phyloP scores from a whole-genome alignment of 139 green algal species.

The Pleodorina starrii region DNA sequence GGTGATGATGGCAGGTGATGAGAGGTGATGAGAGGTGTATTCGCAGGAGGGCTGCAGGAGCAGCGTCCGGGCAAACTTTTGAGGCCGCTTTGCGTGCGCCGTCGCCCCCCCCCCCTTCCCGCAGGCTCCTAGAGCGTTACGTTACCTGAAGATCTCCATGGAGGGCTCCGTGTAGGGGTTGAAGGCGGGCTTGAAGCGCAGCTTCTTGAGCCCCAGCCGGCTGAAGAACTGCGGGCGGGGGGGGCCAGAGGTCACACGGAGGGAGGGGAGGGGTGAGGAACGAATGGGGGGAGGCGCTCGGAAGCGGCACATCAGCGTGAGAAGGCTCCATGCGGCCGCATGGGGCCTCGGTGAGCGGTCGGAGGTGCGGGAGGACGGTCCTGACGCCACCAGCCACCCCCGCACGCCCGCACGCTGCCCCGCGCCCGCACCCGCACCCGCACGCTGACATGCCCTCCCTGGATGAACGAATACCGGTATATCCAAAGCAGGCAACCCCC shows the following conservation, averaged over 20 bases:
- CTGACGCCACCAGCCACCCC: neutral
- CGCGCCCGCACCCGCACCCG: neutral
- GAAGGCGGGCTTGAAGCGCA: slow-evolving; percentile 99
- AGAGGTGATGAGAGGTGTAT: too few species aligned
- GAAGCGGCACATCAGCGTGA: neutral
- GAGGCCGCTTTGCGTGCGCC: too few species aligned
- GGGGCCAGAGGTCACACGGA: neutral
- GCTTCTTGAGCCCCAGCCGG: slow-evolving; percentile 93
- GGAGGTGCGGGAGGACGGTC: neutral
- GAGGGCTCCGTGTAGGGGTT: slow-evolving; percentile 99
- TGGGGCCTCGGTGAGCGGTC: too few species aligned
- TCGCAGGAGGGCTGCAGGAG: too few species aligned
- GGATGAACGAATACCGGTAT: too few species aligned
- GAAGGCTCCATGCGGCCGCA: too few species aligned
- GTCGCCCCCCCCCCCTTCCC: too few species aligned
- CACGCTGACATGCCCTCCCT: neutral
- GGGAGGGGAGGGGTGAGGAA: neutral
- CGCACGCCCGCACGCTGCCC: neutral
- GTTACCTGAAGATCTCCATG: slow-evolving; percentile 98
- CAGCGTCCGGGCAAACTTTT: too few species aligned
- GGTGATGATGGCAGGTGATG: too few species aligned
- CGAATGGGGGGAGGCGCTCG: neutral
- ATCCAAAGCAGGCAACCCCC: too few species aligned
- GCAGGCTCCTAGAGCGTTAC: too few species aligned
- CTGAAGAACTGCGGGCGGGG: slow-evolving; percentile 88